These are phyloP conservation scores for Trebouxiophyceae sp. DNA, from an alignment of 163 green algal genomes.

Conservation along the genomic window DNA sequence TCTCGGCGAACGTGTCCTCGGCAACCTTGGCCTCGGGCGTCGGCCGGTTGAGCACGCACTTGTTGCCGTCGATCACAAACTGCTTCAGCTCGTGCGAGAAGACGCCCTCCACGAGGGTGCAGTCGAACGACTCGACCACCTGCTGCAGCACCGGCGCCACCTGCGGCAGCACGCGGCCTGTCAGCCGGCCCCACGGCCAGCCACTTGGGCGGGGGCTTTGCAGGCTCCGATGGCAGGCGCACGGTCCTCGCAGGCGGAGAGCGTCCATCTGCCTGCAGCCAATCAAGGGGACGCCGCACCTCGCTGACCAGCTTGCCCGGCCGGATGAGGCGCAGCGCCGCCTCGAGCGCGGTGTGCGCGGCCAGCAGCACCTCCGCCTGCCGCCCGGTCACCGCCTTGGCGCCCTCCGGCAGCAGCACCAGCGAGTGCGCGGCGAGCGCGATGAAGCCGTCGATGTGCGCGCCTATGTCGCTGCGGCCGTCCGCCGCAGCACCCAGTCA, in stretches of 20 bases:
- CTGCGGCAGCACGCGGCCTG: no score
- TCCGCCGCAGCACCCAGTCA: no score
- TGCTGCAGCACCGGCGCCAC: constrained; percentile 4
- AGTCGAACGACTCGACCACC: constrained; percentile 81
- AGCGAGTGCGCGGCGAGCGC: constrained; percentile 79
- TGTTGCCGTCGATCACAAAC: constrained; percentile 94
- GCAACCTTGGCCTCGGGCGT: constrained; percentile 75
- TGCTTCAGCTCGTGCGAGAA: constrained; percentile 89
- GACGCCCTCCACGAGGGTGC: constrained; percentile 91
- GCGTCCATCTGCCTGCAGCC: no score
- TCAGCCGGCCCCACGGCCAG: no score
- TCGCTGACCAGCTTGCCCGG: constrained; percentile 70
- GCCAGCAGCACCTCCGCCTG: constrained; percentile 81
- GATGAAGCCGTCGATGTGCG: constrained; percentile 97
- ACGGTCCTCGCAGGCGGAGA: no score
- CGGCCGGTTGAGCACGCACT: constrained; percentile 85
- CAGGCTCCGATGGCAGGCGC: no score
- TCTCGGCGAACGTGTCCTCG: constrained; percentile 89
- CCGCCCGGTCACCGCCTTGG: constrained; percentile 55
- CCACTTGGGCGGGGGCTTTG: neutral
- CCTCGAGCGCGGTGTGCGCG: constrained; percentile 77
- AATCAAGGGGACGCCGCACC: constrained; percentile 30
- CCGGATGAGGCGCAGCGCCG: constrained; percentile 80
- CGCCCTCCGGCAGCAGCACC: constrained; percentile 46
- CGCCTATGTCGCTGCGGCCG: constrained; percentile 82